Evolutionary conservation across 768 basidiomycete genomes (phyloP), one percentile per base, ranked within the genome.

Genomic region (Suillus alpinus): DNA sequence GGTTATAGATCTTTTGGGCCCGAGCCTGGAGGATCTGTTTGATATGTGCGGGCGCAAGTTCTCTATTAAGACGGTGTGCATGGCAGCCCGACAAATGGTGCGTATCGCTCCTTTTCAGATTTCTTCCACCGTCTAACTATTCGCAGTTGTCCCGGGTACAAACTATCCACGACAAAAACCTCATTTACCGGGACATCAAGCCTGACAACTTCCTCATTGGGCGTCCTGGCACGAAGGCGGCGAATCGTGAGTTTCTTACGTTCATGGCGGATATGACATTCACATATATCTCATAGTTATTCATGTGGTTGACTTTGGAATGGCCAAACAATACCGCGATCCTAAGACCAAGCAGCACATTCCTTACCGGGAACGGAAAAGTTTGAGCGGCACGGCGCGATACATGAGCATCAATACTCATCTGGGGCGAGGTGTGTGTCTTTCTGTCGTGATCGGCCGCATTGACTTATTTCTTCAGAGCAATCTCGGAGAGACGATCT

Each of bases 361-460:
- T 63, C 97, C 97, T 57, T 99, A 99, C 76, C 86, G 97, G 62
- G 97, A 99, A 79, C 85, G 96, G 68, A 99, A 99, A 83, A 94
- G 92, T 73, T 80, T 99, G 58, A 93, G 91, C 68, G 97, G 97
- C 16, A 99, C 97, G 16, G 97, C 97, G 40, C 88, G 97, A 52
- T 99, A 99, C 81, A 99, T 99, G 97, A 94, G 92, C 73, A 98
- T 99, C 76, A 99, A 99, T 76, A 99, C 97, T 57, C 97, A 99
- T 81, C 75, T 99, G 60, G 97, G 97, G 44, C 83, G 97, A 80
- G 95, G 95, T 95, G 73, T 64, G 80, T 73, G 49, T 23, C 41
- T 43, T 3, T 29, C 47, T 37, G 32, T 60, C 52, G 18, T 53
- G 44, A 60, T 60, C 39, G 51, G 59, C 20, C 50, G 37, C 59